Conservation (phyloP, 148 eudicot genomes). For the Linanthus parryae region DNA sequence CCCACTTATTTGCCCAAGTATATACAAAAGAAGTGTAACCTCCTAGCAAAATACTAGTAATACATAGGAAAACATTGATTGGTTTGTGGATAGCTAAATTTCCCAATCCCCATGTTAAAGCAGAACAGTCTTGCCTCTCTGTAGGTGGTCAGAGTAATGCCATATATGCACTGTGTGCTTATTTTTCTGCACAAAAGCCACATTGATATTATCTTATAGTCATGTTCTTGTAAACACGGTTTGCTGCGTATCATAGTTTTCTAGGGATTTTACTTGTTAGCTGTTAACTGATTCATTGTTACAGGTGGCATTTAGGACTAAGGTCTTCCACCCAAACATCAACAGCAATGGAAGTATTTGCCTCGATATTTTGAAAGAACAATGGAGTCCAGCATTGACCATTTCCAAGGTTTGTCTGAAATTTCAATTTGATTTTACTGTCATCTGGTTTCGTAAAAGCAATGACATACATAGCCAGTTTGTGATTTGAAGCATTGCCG, state of each 20-base stretch:
- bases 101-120: neutral
- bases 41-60: neutral
- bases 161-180: too few species aligned
- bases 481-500: neutral
- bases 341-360: conserved; percentile 13
- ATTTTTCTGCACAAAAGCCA: neutral
- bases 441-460: too few species aligned
- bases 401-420: conserved; percentile 5
- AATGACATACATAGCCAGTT: neutral
- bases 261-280: neutral
- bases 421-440: neutral
- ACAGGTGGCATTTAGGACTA: conserved; percentile 14
- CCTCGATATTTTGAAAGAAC: conserved; percentile 12
- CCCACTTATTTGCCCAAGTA: neutral
- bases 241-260: neutral
- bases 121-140: neutral
- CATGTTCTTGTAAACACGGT: neutral
- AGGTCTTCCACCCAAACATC: conserved; percentile 11
- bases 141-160: neutral
- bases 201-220: neutral
- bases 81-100: neutral
- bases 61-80: neutral
- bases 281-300: neutral
- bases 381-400: conserved; percentile 11
- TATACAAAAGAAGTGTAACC: neutral